Conservation (phyloP, 345 rosid genomes). For the Nephelium lappaceum region DNA sequence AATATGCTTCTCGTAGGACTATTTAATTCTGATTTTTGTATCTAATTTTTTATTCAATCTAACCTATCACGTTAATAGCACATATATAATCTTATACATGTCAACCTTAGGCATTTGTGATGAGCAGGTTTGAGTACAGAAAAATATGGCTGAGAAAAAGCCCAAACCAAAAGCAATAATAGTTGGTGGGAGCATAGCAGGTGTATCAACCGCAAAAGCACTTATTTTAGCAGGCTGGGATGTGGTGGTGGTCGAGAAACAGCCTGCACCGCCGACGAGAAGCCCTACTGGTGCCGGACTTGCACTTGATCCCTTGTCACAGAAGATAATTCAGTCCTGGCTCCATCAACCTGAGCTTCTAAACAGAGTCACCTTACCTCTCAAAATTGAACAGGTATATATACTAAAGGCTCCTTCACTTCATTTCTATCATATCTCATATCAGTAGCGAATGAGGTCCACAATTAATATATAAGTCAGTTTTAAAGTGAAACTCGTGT, state of each 20-base stretch:
- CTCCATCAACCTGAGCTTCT: constrained; percentile 46
- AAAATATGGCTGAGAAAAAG: constrained; percentile 28
- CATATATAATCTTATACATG: too few relatives aligned
- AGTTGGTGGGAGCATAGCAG: constrained; percentile 80
- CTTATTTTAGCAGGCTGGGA: constrained; percentile 65
- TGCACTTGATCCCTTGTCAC: constrained; percentile 54
- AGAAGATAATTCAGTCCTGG: constrained; percentile 55
- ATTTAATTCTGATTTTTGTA: too few relatives aligned
- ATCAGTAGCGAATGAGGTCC: too few relatives aligned
- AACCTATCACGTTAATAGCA: background rate
- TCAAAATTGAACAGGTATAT: constrained; percentile 53
- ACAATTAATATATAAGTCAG: too few relatives aligned
- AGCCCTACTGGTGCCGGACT: constrained; percentile 80
- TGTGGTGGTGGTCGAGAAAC: constrained; percentile 61
- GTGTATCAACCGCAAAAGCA: constrained; percentile 66
- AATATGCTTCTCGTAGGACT: background rate
- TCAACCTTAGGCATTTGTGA: background rate
- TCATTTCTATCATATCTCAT: too few relatives aligned
- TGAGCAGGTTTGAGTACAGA: background rate
- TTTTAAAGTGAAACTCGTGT: too few relatives aligned
- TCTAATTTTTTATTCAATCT: too few relatives aligned
- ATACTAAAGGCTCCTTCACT: too few relatives aligned
- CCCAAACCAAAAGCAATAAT: constrained; percentile 50
- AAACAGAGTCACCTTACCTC: constrained; percentile 50
- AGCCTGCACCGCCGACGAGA: constrained; percentile 47